These are phyloP conservation scores for Mucor piriformis DNA, from an alignment of 371 early-diverging fungal species.

Conservation along the genomic window DNA sequence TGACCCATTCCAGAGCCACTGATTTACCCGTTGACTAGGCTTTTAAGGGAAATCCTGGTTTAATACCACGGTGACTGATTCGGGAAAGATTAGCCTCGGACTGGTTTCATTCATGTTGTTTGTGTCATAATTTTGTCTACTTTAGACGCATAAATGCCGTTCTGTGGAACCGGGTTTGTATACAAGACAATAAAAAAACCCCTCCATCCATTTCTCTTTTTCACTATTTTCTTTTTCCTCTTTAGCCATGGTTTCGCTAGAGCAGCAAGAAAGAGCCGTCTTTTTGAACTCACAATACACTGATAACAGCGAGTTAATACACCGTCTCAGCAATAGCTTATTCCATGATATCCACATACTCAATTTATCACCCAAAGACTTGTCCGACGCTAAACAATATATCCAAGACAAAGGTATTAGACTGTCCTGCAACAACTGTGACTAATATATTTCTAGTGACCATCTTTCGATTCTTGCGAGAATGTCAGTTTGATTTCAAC, in stretches of 20 bases:
- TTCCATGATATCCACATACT: slow-evolving; percentile 10
- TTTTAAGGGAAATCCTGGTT: no score
- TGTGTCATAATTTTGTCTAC: no score
- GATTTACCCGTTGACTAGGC: neutral
- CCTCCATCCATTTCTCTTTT: neutral
- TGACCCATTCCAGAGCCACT: no score
- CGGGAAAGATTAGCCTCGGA: no score
- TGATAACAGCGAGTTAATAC: slow-evolving; percentile 22
- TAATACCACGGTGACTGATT: no score
- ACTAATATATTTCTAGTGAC: slow-evolving; percentile 4
- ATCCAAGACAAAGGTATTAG: slow-evolving; percentile 13
- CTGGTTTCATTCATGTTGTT: no score
- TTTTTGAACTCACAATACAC: slow-evolving; percentile 29
- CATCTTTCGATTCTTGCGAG: slow-evolving; percentile 22
- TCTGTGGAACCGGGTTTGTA: neutral
- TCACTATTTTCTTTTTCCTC: neutral
- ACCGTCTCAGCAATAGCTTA: slow-evolving; percentile 10
- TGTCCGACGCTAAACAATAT: slow-evolving; percentile 24
- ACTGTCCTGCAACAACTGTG: neutral
- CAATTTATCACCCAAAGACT: slow-evolving; percentile 13
- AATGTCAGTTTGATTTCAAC: slow-evolving; percentile 9
- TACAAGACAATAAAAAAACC: neutral
- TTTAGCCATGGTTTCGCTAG: slow-evolving; percentile 8
- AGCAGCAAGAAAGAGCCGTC: slow-evolving; percentile 24
- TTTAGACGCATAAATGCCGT: neutral